A percentile compares a stretch with the other conserved stretches of the same genome.
Evolutionary conservation across 73 alveolate genomes (phyloP).

Genomic region (Uronychia binucleata): DNA sequence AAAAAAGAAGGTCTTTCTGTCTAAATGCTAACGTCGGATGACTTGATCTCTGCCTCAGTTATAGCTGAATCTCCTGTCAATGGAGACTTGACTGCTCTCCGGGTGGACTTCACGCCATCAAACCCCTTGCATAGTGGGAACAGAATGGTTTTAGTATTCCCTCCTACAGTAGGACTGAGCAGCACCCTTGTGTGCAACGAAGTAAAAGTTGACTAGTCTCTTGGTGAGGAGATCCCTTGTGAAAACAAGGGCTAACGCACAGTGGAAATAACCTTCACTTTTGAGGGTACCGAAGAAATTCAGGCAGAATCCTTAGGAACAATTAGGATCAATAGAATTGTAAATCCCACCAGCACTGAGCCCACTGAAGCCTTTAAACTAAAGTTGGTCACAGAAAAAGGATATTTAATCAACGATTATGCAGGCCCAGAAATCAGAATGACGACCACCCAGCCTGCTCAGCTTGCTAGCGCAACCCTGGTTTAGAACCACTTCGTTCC

Average conservation of each 20-base stretch:
- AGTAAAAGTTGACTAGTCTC: not conserved
- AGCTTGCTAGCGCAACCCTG: not conserved
- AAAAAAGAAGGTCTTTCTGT: not conserved
- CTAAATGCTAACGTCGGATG: not conserved
- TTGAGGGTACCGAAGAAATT: not conserved
- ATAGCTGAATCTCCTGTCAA: not conserved
- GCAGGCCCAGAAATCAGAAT: not conserved
- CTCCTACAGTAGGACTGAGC: not conserved
- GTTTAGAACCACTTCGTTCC: not conserved
- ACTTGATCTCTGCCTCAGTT: not conserved
- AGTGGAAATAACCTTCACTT: not conserved
- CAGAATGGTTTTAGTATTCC: not conserved
- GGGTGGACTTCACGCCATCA: not conserved
- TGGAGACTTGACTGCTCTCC: not conserved
- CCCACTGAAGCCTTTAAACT: not conserved
- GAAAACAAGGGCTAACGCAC: not conserved
- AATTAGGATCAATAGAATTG: not conserved
- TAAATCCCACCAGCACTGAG: not conserved
- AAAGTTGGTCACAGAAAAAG: not conserved
- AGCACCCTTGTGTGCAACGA: not conserved
- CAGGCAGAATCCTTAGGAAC: constrained; percentile 1
- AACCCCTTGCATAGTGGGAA: not conserved
- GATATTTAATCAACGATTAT: not conserved
- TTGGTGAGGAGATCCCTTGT: not conserved
- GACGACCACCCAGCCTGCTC: not conserved